Base-by-base conservation (phyloP, 257 asterid genomes). In the Galeopsis tetrahit region DNA sequence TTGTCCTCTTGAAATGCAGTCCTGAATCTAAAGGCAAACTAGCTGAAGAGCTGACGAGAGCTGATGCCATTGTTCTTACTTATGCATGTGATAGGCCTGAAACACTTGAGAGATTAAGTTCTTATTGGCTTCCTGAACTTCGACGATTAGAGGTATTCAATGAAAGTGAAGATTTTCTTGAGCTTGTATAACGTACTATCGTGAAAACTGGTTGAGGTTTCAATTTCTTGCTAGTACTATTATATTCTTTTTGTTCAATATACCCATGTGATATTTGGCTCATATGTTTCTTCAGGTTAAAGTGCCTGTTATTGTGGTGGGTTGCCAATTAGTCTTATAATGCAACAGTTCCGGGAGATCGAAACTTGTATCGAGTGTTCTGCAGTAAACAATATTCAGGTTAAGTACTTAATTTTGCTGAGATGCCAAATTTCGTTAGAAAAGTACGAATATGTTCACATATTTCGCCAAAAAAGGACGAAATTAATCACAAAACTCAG, bases 351-450 rank as follows among this genome's bases (percentile, higher is more conserved):
- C 74, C 91, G 97, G 78, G 99, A 95, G 89, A 92, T 95, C 57
- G 99, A 95, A 84, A 92, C 98, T 28, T 95, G 99, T 78, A 95
- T 95, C 46, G 99, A 95, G 73, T 95, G 98, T 80, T 95, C 99
- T 21, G 99, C 99, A 1, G 53, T 74, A 32, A 87, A 84, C 59
- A 83, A 80, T 74, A 89, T 90, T 80, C 97, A 95, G 92, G 99
- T 88, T 0, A 21, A 21, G 28, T 21, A 21, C 28, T 21, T 57
- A 69, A 32, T 57, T 46, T 60, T 65, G 40, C 70, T 38, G 31
- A 40, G 15, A 17, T 56, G 59, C 10, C 38, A 69, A 63, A 11
- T 70, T n/a, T n/a, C n/a, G n/a, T n/a, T n/a, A n/a, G n/a, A n/a
- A n/a, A n/a, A n/a, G n/a, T n/a, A n/a, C n/a, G n/a, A n/a, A n/a